These are phyloP conservation scores for Sicyos edulis DNA, from an alignment of 306 rosid genomes.

Conservation along the genomic window DNA sequence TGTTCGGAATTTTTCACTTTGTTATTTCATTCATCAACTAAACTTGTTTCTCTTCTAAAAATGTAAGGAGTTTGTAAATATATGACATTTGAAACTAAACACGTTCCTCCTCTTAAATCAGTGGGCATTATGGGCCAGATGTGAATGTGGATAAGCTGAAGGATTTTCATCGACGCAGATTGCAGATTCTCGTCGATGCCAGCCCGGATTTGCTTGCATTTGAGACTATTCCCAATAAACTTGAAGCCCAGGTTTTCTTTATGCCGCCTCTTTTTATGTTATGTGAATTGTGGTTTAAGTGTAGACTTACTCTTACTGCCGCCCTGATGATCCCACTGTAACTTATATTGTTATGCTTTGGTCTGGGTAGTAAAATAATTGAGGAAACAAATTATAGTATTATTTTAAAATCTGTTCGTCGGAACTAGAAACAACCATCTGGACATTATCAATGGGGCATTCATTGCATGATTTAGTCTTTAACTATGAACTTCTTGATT, in stretches of 20 bases:
- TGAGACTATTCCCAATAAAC: conserved; percentile 84
- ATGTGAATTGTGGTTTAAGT: background rate
- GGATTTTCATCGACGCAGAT: conserved; percentile 79
- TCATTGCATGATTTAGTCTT: background rate
- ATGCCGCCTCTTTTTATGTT: background rate
- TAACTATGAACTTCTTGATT: background rate
- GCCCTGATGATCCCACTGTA: background rate
- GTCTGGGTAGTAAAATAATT: background rate
- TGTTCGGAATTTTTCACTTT: no score
- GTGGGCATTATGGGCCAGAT: conserved; percentile 62
- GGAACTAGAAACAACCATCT: background rate
- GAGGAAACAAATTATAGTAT: background rate
- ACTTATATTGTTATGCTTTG: conserved; percentile 11
- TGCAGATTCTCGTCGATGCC: conserved; percentile 71
- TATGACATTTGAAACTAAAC: background rate
- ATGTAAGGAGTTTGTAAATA: no score
- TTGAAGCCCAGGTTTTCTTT: conserved; percentile 64
- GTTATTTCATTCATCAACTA: no score
- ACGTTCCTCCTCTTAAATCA: conserved; percentile 16
- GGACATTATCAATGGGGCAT: background rate
- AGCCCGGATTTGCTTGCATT: conserved; percentile 84
- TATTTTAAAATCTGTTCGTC: background rate
- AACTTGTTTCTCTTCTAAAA: no score
- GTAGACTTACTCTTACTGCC: background rate
- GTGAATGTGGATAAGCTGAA: conserved; percentile 64